Base-by-base conservation (phyloP, 23 red algal genomes). In the Gracilaria vermiculophylla region DNA sequence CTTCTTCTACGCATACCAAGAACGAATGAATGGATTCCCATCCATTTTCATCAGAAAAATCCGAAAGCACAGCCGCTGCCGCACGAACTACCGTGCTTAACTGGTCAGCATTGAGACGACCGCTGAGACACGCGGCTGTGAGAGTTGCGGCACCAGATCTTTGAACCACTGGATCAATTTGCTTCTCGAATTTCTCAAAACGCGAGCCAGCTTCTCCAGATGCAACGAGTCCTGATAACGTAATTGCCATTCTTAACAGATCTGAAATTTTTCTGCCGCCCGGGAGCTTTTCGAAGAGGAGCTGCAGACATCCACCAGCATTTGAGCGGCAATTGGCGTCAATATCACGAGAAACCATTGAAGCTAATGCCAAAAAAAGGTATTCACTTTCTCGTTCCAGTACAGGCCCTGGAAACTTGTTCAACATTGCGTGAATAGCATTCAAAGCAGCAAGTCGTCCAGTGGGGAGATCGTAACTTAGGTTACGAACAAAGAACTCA, bases 401-500 rank as follows among this genome's bases (percentile, higher is more conserved):
- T 9, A 54, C 50, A 19, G 37, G 3, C 56, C 33, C 48, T 37
- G 90, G 80, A 41, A 86, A 85, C 53, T 85, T 84, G 17, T 36
- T 45, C 34, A 85, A 50, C 39, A 93, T 25, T 8, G 69, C 41
- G 8, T 75, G 53, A 32, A 93, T 73, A 3, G 80, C 90, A 21
- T 70, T 51, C n/a, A 93, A 62, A 3, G 86, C 81, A 13, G 77
- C 86, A 17, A 91, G 69, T 2, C 94, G 44, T 23, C 94, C 94
- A 17, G 28, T n/a, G 3, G 86, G 39, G 23, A 86, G 81, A 57
- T 85, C 51, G 69, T 96, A 96, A 53, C 76, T 84, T 33, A 96
- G 80, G 64, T 96, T 90, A 11, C 78, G 54, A 12, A 96, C 87
- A 27, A 91, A 91, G 49, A 96, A 91, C 31, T 96, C 94, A 50